phyloP scores from a whole-genome alignment of 345 rosid species.

The Hibiscus tridactylites region DNA sequence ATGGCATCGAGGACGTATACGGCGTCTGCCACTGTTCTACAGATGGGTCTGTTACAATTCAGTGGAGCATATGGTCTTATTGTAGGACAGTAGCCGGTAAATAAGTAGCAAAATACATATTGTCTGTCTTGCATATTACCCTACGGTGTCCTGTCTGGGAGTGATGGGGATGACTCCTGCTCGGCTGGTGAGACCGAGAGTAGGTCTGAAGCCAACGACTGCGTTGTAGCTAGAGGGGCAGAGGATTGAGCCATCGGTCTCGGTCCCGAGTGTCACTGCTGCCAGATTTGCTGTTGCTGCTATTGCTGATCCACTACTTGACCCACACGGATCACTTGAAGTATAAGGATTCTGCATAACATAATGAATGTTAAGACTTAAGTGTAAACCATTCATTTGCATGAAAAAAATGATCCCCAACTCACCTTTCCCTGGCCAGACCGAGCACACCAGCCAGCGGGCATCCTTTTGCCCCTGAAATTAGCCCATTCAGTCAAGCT shows the following conservation, averaged over 20 bases:
- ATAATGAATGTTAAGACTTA: neutral
- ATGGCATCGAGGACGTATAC: constrained; percentile 36
- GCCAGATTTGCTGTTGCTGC: constrained; percentile 63
- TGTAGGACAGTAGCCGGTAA: too few relatives aligned
- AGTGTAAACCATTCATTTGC: too few relatives aligned
- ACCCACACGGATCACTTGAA: constrained; percentile 51
- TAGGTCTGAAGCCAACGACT: constrained; percentile 62
- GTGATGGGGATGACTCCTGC: constrained; percentile 63
- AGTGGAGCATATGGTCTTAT: constrained; percentile 9
- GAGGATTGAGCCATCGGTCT: constrained; percentile 64
- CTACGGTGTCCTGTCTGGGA: constrained; percentile 50
- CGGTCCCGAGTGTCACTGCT: constrained; percentile 56
- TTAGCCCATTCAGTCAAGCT: constrained; percentile 53
- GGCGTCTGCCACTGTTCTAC: constrained; percentile 40
- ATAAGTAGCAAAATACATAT: too few relatives aligned
- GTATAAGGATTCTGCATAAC: constrained; percentile 59
- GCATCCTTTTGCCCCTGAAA: constrained; percentile 16
- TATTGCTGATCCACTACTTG: constrained; percentile 75
- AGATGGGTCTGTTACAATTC: constrained; percentile 32
- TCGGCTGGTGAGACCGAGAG: constrained; percentile 62
- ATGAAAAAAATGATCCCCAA: neutral
- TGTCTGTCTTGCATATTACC: constrained; percentile 20
- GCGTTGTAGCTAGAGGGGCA: constrained; percentile 47
- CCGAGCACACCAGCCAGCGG: constrained; percentile 39
- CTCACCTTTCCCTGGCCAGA: constrained; percentile 48